phyloP scores from a whole-genome alignment of 495 filamentous ascomycete species.

The Podospora fimiseda region DNA sequence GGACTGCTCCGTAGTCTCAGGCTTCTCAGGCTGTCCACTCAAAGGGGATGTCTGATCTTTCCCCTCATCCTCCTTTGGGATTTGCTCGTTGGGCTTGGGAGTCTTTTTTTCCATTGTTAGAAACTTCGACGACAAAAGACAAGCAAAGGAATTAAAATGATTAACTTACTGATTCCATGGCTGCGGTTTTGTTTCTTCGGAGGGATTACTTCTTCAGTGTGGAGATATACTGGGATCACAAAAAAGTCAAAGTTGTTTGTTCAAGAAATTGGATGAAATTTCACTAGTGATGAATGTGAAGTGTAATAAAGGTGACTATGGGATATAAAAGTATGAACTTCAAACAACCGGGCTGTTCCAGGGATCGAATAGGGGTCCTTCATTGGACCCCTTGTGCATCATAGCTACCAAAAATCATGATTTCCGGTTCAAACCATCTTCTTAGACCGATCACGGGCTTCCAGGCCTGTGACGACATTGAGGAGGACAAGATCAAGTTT shows the following conservation, averaged over 20 bases:
- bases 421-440: neutral
- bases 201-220: slow-evolving; percentile 1
- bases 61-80: slow-evolving; percentile 14
- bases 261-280: slow-evolving; percentile 14
- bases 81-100: slow-evolving; percentile 14
- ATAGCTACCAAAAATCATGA: slow-evolving; percentile 18
- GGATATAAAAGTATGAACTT: slow-evolving; percentile 15
- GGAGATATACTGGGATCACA: neutral
- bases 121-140: neutral
- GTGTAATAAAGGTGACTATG: slow-evolving; percentile 4
- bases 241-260: neutral
- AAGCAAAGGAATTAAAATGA: too few relatives aligned
- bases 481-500: slow-evolving; percentile 1
- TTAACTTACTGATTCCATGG: slow-evolving; percentile 25
- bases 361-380: slow-evolving; percentile 9
- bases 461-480: slow-evolving; percentile 23
- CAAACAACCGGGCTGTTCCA: slow-evolving; percentile 1
- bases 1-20: slow-evolving; percentile 11
- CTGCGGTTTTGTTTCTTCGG: neutral
- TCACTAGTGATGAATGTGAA: too few relatives aligned
- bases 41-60: slow-evolving; percentile 12
- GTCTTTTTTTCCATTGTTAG: slow-evolving; percentile 5
- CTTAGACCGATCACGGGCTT: slow-evolving; percentile 1
- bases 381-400: slow-evolving; percentile 17
- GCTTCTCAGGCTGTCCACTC: neutral